These are phyloP conservation scores for Nothophytophthora sp. DNA, from an alignment of 352 stramenopile species.

Conservation along the genomic window DNA sequence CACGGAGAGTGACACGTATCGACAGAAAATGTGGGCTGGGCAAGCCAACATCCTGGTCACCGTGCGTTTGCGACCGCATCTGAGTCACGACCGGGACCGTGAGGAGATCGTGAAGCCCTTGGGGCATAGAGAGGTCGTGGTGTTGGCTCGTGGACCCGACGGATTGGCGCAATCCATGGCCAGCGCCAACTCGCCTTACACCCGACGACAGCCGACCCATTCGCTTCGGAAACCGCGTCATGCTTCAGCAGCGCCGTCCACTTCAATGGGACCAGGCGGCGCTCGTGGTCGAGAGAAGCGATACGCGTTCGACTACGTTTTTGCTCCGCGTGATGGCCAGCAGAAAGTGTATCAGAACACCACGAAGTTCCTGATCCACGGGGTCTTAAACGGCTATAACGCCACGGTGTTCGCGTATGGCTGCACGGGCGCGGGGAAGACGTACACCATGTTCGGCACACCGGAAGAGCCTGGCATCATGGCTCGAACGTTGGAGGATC, in stretches of 20 bases:
- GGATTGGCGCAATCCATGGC: slow-evolving; percentile 8
- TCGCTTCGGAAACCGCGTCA: slow-evolving; percentile 38
- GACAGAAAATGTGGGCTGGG: slow-evolving; percentile 84
- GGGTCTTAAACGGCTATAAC: slow-evolving; percentile 89
- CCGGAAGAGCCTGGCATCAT: slow-evolving; percentile 87
- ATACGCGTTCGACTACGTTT: slow-evolving; percentile 92
- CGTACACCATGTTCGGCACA: slow-evolving; percentile 92
- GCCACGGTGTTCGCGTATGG: slow-evolving; percentile 93
- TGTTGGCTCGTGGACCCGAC: slow-evolving; percentile 52
- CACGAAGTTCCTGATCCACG: slow-evolving; percentile 88
- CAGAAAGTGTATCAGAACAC: slow-evolving; percentile 86
- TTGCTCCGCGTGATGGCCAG: slow-evolving; percentile 66
- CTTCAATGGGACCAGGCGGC: slow-evolving; percentile 6
- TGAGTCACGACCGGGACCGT: slow-evolving; percentile 71
- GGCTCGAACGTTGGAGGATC: slow-evolving; percentile 80
- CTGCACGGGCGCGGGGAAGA: slow-evolving; percentile 90
- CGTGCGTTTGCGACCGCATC: slow-evolving; percentile 82
- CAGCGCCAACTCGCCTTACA: slow-evolving; percentile 7
- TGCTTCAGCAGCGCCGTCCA: slow-evolving; percentile 23
- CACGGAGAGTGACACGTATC: slow-evolving; percentile 63
- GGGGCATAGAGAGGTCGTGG: slow-evolving; percentile 85
- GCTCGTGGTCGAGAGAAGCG: slow-evolving; percentile 66
- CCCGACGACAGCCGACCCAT: slow-evolving; percentile 25
- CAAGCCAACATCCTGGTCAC: slow-evolving; percentile 90
- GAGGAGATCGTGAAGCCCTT: slow-evolving; percentile 83